Evolutionary conservation across 257 asterid genomes (phyloP).

Genomic region (Lantana camara): DNA sequence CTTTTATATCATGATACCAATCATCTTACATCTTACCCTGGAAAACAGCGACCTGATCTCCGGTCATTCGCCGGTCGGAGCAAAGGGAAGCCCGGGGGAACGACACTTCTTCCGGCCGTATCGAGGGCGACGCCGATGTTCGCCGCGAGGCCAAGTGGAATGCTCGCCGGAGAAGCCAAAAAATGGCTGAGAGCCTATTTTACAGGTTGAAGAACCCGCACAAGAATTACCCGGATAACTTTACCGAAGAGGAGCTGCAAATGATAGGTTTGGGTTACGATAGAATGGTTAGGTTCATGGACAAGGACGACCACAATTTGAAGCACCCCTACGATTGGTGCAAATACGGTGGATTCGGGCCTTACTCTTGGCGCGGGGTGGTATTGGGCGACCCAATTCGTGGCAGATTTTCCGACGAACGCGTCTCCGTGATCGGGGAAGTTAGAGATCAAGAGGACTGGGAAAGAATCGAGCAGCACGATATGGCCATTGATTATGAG

Average conservation of each 20-base stretch:
- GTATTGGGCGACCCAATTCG: constrained; percentile 91
- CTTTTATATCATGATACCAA: too few species aligned
- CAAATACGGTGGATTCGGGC: constrained; percentile 91
- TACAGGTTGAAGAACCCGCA: constrained; percentile 84
- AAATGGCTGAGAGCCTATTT: constrained; percentile 72
- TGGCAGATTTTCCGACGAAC: constrained; percentile 72
- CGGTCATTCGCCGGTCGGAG: constrained; percentile 81
- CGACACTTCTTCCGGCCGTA: constrained; percentile 57
- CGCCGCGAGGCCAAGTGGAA: constrained; percentile 70
- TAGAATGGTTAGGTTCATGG: constrained; percentile 90
- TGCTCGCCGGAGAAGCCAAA: constrained; percentile 71
- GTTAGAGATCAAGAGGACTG: constrained; percentile 89
- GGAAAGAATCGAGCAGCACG: constrained; percentile 92
- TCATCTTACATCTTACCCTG: too few species aligned
- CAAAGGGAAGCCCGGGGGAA: constrained; percentile 69
- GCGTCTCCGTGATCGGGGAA: constrained; percentile 79
- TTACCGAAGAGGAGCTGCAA: constrained; percentile 81
- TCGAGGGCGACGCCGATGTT: constrained; percentile 75
- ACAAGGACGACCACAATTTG: constrained; percentile 85
- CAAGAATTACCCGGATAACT: constrained; percentile 80
- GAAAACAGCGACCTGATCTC: constrained; percentile 46
- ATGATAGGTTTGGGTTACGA: constrained; percentile 97
- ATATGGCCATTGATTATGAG: constrained; percentile 76
- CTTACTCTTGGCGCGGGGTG: constrained; percentile 97
- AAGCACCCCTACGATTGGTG: constrained; percentile 97